A percentile compares a stretch with the other conserved stretches of the same genome.
phyloP scores from a whole-genome alignment of 192 early-diverging fungal genomes.

The Umbelopsis sp. region DNA sequence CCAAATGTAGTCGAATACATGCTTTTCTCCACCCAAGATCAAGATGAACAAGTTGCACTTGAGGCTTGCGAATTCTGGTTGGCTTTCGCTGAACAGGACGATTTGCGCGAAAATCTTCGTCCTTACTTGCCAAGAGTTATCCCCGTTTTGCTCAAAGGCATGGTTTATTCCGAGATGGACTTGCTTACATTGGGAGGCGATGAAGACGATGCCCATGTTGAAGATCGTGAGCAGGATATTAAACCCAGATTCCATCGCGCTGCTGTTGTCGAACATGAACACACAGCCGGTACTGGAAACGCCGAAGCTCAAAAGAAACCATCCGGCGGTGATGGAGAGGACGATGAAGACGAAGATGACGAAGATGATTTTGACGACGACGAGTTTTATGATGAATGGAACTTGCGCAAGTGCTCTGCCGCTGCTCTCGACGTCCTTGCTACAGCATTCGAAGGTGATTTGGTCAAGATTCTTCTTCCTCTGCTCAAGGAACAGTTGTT shows the following conservation, averaged over 20 bases:
- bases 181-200: conserved; percentile 74
- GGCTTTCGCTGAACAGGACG: conserved; percentile 92
- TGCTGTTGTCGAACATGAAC: conserved; percentile 71
- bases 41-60: conserved; percentile 86
- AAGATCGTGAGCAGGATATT: conserved; percentile 91
- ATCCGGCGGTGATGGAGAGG: conserved; percentile 48
- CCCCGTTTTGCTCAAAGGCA: conserved; percentile 90
- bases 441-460: conserved; percentile 82
- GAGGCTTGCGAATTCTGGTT: conserved; percentile 99
- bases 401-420: conserved; percentile 96
- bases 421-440: conserved; percentile 95
- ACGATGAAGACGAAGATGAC: conserved; percentile 83
- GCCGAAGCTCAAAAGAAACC: conserved; percentile 16
- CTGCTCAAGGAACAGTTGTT: conserved; percentile 81
- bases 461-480: conserved; percentile 86
- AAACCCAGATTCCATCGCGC: conserved; percentile 92
- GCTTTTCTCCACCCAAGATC: conserved; percentile 89
- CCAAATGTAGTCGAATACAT: conserved; percentile 93
- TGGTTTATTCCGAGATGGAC: conserved; percentile 97
- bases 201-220: conserved; percentile 84
- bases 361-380: conserved; percentile 88
- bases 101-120: conserved; percentile 68
- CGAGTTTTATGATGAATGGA: conserved; percentile 91
- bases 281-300: conserved; percentile 39
- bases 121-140: conserved; percentile 77